phyloP scores from a whole-genome alignment of 2,329 filamentous ascomycete species.

The Verticillium nonalfalfae region DNA sequence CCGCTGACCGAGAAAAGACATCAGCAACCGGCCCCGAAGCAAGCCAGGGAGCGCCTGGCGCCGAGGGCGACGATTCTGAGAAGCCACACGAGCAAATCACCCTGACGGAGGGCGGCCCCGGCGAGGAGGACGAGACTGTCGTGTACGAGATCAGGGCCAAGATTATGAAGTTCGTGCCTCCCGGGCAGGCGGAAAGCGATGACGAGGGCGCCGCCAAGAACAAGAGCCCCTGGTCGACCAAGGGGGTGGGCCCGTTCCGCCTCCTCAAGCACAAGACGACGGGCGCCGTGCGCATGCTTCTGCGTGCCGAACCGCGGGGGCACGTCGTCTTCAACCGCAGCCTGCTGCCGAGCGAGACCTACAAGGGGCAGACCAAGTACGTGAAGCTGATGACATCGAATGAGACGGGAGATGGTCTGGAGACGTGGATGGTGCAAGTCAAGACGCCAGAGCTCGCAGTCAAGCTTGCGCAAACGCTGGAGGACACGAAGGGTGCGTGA shows the following conservation, averaged over 20 bases:
- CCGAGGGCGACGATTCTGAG: constrained; percentile 40
- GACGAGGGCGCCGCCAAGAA: constrained; percentile 34
- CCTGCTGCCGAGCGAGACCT: constrained; percentile 54
- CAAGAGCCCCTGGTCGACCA: constrained; percentile 59
- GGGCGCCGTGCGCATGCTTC: constrained; percentile 58
- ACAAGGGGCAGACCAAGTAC: constrained; percentile 56
- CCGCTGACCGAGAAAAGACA: constrained; percentile 28
- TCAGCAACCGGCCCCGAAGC: constrained; percentile 1
- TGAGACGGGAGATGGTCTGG: constrained; percentile 51
- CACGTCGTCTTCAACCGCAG: constrained; percentile 67
- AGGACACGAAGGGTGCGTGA: constrained; percentile 46
- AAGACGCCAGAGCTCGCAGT: constrained; percentile 55
- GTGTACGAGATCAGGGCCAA: constrained; percentile 67
- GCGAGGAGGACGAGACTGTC: constrained; percentile 66
- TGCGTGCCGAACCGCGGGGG: constrained; percentile 71
- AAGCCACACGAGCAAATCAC: constrained; percentile 64
- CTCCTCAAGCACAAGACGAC: constrained; percentile 69
- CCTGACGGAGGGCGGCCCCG: constrained; percentile 58
- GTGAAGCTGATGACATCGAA: constrained; percentile 52
- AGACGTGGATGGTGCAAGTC: constrained; percentile 67
- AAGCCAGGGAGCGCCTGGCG: constrained; percentile 14
- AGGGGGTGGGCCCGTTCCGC: constrained; percentile 66
- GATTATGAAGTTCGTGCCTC: constrained; percentile 53
- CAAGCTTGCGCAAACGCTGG: constrained; percentile 5
- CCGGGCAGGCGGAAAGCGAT: constrained; percentile 33